Base-by-base conservation (phyloP, 1,284 basidiomycete genomes). In the Quambalaria eucalypti region DNA sequence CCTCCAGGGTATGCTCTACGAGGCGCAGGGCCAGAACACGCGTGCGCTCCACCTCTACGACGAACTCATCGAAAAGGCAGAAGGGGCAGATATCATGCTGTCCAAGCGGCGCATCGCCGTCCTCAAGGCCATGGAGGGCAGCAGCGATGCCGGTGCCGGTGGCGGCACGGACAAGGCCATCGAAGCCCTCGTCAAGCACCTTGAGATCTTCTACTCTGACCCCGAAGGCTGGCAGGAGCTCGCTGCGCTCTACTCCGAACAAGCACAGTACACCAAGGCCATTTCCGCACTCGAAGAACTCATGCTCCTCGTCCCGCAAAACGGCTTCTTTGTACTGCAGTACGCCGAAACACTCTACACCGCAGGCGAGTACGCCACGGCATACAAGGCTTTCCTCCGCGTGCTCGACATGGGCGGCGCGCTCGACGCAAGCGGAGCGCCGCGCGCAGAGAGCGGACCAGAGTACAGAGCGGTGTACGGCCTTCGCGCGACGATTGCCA, bases 131-230 rank as follows among this genome's bases (percentile, higher is more conserved):
- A 48, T 55, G 10, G 50, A 46, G 7, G 58, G 52, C 10, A 53
- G 31, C 29, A 39, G 42, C 19, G 48, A 57, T 21, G 28, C 39
- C 19, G 6, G 49, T 12, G 47, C 56, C 16, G n/a, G n/a, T n/a
- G n/a, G n/a, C n/a, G 62, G 62, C 21, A 9, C 51, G 31, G 56
- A 85, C 46, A 80, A 81, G 39, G 84, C 87, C 0, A 84, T 91
- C 1, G 81, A 85, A 9, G 84, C 88, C 60, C 81, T 98, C 5
- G 83, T 85, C 21, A 78, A 81, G 30, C 87, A 90, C 71, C 82
- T 97, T 33, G 93, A 97, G 71, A 90, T 85, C 0, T 91, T 93
- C 77, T 97, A 97, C 76, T 84, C 85, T 28, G 93, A 98, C 69
- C 80, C 88, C 0, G 87, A 92, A 64, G 91, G 83, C 4, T 98